phyloP scores from a whole-genome alignment of 805 yeast species.

The Kuraishia borneana region DNA sequence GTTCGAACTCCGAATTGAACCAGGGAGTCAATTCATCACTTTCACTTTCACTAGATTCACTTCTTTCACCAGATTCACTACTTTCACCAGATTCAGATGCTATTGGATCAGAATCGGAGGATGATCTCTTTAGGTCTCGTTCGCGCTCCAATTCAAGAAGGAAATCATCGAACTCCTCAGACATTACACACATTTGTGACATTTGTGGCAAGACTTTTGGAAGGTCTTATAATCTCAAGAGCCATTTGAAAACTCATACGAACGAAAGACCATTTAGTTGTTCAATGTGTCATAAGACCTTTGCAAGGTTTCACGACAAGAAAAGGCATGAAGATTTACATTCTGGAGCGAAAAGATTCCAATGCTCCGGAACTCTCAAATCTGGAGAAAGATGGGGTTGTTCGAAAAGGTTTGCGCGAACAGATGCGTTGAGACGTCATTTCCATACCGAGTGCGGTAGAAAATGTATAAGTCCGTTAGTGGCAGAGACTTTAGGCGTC shows the following conservation, averaged over 20 bases:
- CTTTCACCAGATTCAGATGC: too few species aligned
- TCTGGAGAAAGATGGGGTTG: constrained; percentile 67
- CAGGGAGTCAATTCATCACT: too few species aligned
- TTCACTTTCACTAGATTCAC: too few species aligned
- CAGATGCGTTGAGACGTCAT: constrained; percentile 72
- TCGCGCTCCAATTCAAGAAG: too few species aligned
- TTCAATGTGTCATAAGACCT: constrained; percentile 66
- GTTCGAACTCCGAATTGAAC: too few species aligned
- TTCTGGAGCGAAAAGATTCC: constrained; percentile 63
- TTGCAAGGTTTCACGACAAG: constrained; percentile 70
- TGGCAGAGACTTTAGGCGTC: constrained; percentile 35
- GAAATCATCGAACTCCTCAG: too few species aligned
- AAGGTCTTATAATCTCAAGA: constrained; percentile 83
- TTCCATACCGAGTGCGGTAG: constrained; percentile 73
- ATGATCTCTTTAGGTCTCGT: too few species aligned
- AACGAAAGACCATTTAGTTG: constrained; percentile 74
- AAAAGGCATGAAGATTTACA: constrained; percentile 71
- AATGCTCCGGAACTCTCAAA: constrained; percentile 55
- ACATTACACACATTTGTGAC: constrained; percentile 45
- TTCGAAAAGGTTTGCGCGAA: constrained; percentile 67
- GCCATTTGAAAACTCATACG: constrained; percentile 86
- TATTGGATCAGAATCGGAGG: too few species aligned
- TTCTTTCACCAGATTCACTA: too few species aligned
- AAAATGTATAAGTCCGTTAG: constrained; percentile 55
- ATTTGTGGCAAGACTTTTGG: constrained; percentile 82